These are phyloP conservation scores for Artemisia annua DNA, from an alignment of 129 eudicot genomes.

Conservation along the genomic window DNA sequence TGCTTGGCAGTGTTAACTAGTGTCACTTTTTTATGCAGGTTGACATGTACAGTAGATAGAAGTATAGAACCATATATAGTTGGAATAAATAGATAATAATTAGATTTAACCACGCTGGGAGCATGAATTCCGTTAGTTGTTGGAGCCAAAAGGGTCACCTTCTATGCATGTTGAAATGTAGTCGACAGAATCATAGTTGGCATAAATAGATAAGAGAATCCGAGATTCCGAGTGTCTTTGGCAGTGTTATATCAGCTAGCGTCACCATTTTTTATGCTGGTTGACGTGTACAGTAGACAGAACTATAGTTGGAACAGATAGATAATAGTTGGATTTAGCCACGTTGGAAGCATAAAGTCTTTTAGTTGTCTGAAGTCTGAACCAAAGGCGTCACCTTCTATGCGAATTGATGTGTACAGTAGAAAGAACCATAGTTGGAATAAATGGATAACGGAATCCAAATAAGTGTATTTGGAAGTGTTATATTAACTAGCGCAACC, in stretches of 20 bases:
- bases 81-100: background rate
- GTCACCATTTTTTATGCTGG: background rate
- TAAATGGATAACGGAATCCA: background rate
- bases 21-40: too few species aligned
- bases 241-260: background rate
- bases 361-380: background rate
- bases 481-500: background rate
- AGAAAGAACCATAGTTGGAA: too few species aligned
- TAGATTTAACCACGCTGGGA: conserved; percentile 8
- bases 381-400: background rate
- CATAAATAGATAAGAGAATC: background rate
- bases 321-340: background rate
- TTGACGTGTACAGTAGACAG: background rate
- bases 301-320: background rate
- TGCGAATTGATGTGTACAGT: too few species aligned
- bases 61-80: background rate
- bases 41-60: background rate
- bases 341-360: conserved; percentile 7
- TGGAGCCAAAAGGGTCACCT: conserved; percentile 11
- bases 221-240: conserved; percentile 2
- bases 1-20: background rate
- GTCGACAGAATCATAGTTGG: too few species aligned
- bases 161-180: too few species aligned
- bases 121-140: background rate
- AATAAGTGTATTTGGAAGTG: background rate